Evolutionary conservation across 2,329 filamentous ascomycete genomes (phyloP), one percentile per base, ranked within the genome.

Genomic region (Davidsoniella neocaledoniae): DNA sequence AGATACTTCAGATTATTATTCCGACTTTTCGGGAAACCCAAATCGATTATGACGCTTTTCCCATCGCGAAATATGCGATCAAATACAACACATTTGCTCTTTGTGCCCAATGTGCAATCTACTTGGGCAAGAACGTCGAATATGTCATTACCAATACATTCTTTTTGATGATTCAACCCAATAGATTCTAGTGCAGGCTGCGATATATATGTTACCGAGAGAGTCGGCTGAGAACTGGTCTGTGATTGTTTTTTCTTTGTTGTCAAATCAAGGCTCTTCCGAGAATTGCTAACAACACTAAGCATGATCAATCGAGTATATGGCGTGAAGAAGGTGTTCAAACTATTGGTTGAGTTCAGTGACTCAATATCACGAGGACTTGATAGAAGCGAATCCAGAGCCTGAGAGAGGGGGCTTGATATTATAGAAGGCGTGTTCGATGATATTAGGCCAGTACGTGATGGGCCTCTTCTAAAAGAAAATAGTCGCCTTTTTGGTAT

Each of bases 121-220:
- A 29, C 39, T 29, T 42, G 42, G 25, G 38, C 40, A 2, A 50
- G 33, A 16, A 50, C 29, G 16, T 50, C 48, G 37, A 50, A 50
- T 4, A 50, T 21, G 16, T 50, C 48, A 12, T 25, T 23, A 21
- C 48, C 48, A 14, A 71, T 62, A 1, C 63, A 59, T 2, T 63
- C 61, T 2, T 58, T 56, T 2, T 59, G 58, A 33, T 62, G 57
- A 14, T 60, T 61, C 2, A 72, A 61, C 10, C 68, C 66, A 1
- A 77, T 63, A 9, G 72, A 60, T 9, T 71, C 66, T 0, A 70
- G 61, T 44, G 72, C 66, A 9, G 67, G 64, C 5, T 64, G 61
- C 1, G 71, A 73, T 55, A 66, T 68, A 57, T 67, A 72, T 6
- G 65, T 59, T 29, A 76, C 64, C 49, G 61, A 60, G n/a, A 72